phyloP scores from a whole-genome alignment of 768 basidiomycete species.

The Paxillus ammoniavirescens region DNA sequence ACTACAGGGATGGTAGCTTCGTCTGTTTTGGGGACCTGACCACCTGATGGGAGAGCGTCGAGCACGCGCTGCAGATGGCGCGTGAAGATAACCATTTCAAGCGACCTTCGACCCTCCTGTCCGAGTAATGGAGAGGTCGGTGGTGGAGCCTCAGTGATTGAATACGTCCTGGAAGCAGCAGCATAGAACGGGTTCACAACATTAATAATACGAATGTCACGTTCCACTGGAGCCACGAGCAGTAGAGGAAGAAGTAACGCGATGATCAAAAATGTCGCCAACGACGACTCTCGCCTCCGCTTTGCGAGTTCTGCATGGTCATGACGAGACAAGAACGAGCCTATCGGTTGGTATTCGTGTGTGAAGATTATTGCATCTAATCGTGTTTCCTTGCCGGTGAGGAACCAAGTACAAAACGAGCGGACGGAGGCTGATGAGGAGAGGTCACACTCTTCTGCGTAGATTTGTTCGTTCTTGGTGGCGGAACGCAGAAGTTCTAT shows the following conservation, averaged over 20 bases:
- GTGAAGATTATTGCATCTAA: conserved; percentile 79
- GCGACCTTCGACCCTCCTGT: conserved; percentile 63
- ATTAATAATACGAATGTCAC: conserved; percentile 87
- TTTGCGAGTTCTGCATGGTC: conserved; percentile 33
- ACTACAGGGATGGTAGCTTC: conserved; percentile 35
- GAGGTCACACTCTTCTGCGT: conserved; percentile 76
- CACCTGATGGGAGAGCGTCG: conserved; percentile 71
- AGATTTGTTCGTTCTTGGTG: conserved; percentile 75
- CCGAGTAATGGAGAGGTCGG: conserved; percentile 38
- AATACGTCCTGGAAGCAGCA: conserved; percentile 57
- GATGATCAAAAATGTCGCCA: conserved; percentile 75
- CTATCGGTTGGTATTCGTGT: conserved; percentile 73
- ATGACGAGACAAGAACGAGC: conserved; percentile 38
- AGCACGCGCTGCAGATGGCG: conserved; percentile 83
- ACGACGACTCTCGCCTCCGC: conserved; percentile 46
- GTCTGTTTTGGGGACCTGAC: conserved; percentile 46
- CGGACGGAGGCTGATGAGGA: conserved; percentile 63
- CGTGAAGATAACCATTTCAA: conserved; percentile 62
- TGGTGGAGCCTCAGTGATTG: conserved; percentile 26
- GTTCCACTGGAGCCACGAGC: conserved; percentile 80
- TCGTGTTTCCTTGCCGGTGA: conserved; percentile 61
- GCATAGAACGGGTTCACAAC: conserved; percentile 90
- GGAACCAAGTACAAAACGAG: conserved; percentile 65
- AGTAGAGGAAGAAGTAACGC: conserved; percentile 79
- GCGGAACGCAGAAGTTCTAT: conserved; percentile 65